Evolutionary conservation across 2,329 filamentous ascomycete species (phyloP).

Genomic region (Diaporthe vaccinii): DNA sequence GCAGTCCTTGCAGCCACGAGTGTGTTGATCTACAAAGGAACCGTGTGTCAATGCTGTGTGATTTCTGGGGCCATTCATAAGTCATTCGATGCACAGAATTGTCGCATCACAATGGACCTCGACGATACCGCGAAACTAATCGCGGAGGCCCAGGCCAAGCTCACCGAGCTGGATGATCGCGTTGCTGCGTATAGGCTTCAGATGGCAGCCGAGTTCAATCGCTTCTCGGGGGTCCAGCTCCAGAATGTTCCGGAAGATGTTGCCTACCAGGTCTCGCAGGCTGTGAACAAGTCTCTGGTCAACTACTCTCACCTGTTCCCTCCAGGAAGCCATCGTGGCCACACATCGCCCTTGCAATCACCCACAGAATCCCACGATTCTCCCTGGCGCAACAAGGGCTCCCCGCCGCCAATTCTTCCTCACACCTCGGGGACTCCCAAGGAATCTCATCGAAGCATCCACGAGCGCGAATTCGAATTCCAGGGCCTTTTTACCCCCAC

Average conservation of each 20-base stretch:
- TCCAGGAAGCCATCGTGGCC: slow-evolving; percentile 26
- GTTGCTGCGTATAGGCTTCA: slow-evolving; percentile 69
- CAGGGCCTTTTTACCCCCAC: slow-evolving; percentile 73
- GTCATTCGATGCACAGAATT: slow-evolving; percentile 16
- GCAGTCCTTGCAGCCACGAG: slow-evolving; percentile 10
- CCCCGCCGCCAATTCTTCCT: slow-evolving; percentile 57
- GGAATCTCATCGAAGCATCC: slow-evolving; percentile 58
- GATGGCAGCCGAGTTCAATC: slow-evolving; percentile 69
- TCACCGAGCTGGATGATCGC: slow-evolving; percentile 68
- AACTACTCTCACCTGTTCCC: slow-evolving; percentile 60
- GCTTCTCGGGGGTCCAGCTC: slow-evolving; percentile 66
- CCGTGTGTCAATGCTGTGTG: slow-evolving; percentile 18
- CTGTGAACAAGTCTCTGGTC: slow-evolving; percentile 59
- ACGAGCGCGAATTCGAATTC: slow-evolving; percentile 71
- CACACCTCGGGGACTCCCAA: slow-evolving; percentile 54
- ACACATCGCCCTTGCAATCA: slow-evolving; percentile 15
- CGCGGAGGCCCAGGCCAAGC: slow-evolving; percentile 66
- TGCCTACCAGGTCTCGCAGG: slow-evolving; percentile 60
- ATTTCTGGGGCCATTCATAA: slow-evolving; percentile 7
- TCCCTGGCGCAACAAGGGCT: slow-evolving; percentile 44
- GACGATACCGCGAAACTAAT: slow-evolving; percentile 55
- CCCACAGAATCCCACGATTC: slow-evolving; percentile 39
- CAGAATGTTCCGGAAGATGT: slow-evolving; percentile 61
- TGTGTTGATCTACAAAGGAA: slow-evolving; percentile 10
- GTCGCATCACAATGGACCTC: slow-evolving; percentile 29